These are phyloP conservation scores for Hordeum pubiflorum DNA, from an alignment of 202 grass and related monocot species.

Conservation along the genomic window DNA sequence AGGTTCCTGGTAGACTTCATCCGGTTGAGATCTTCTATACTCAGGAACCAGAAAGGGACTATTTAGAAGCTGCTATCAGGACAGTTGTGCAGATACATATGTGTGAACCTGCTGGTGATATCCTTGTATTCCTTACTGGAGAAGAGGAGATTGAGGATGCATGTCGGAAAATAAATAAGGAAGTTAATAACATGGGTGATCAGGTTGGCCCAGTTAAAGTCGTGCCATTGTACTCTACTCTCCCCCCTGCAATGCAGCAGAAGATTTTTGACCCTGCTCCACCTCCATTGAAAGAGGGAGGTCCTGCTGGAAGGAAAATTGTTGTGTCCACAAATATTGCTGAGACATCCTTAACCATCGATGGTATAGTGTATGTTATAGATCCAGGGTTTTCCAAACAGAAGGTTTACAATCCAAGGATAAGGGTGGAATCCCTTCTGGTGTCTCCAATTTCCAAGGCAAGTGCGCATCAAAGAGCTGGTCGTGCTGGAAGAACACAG, in stretches of 20 bases:
- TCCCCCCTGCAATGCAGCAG: conserved; percentile 78
- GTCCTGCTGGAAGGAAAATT: conserved; percentile 75
- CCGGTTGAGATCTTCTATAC: conserved; percentile 95
- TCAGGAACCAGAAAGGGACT: conserved; percentile 89
- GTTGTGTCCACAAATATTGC: conserved; percentile 86
- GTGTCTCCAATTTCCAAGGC: conserved; percentile 93
- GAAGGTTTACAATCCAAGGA: conserved; percentile 85
- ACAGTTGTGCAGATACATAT: conserved; percentile 86
- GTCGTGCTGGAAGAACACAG: conserved; percentile 84
- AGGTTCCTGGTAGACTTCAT: conserved; percentile 80
- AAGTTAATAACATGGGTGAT: conserved; percentile 65
- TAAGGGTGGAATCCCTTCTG: conserved; percentile 74
- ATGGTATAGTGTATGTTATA: conserved; percentile 93
- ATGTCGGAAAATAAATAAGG: conserved; percentile 76
- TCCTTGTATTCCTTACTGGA: conserved; percentile 84
- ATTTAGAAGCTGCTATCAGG: conserved; percentile 77
- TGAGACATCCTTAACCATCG: conserved; percentile 79
- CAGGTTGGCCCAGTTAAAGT: conserved; percentile 74
- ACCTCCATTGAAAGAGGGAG: conserved; percentile 47
- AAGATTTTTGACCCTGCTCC: conserved; percentile 89
- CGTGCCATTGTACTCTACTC: conserved; percentile 74
- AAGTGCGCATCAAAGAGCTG: conserved; percentile 83
- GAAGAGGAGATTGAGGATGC: conserved; percentile 94
- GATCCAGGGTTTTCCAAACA: conserved; percentile 85
- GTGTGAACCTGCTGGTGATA: conserved; percentile 68